phyloP scores from a whole-genome alignment of 2,329 filamentous ascomycete species.

The Xylogone sp. region DNA sequence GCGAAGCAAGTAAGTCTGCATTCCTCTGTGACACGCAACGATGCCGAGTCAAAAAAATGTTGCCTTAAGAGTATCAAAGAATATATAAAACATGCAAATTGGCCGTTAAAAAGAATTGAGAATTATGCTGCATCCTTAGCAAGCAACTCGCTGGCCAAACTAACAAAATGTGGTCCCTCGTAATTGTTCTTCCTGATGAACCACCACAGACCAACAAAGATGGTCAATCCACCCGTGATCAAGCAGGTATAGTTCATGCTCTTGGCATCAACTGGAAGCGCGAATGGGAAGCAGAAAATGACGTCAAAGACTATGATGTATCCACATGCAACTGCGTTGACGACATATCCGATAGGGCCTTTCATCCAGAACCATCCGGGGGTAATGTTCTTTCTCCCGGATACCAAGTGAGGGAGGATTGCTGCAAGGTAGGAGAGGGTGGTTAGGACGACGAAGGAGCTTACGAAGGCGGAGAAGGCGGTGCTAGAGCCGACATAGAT shows the following conservation, averaged over 20 bases:
- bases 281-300: conserved; percentile 58
- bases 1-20: too few species aligned
- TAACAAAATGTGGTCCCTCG: conserved; percentile 18
- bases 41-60: too few species aligned
- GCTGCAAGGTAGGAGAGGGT: conserved; percentile 58
- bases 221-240: conserved; percentile 39
- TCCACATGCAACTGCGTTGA: conserved; percentile 48
- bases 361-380: conserved; percentile 58
- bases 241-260: conserved; percentile 52
- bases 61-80: too few species aligned
- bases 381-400: conserved; percentile 37
- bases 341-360: conserved; percentile 39
- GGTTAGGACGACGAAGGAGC: conserved; percentile 52
- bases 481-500: conserved; percentile 65
- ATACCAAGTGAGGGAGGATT: conserved; percentile 54
- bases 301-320: conserved; percentile 61
- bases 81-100: too few species aligned
- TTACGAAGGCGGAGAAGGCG: conserved; percentile 65
- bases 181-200: conserved; percentile 24
- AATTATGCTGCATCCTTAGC: conserved; percentile 2
- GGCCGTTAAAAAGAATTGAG: neutral
- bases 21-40: too few species aligned
- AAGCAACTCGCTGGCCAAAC: conserved; percentile 3
- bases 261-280: conserved; percentile 38
- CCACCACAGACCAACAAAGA: conserved; percentile 40